Percentiles rank a stretch among this genome's conserved stretches.
These are phyloP conservation scores for Aspergillus sp. DNA, from an alignment of 2,329 filamentous ascomycete species.

Conservation along the genomic window DNA sequence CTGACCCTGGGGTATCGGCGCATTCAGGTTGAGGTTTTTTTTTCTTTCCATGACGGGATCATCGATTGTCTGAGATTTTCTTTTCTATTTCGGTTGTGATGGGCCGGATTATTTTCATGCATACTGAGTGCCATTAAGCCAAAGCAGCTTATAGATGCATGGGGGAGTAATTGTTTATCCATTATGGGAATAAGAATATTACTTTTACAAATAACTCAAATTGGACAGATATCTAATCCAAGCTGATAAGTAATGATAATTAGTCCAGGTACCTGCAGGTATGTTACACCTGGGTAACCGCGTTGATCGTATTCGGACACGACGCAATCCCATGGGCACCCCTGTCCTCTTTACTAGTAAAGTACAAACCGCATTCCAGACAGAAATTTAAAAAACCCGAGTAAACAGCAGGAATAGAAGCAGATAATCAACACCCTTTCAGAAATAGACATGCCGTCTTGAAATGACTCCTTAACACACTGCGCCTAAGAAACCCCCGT, in stretches of 20 bases:
- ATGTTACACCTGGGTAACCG: no score
- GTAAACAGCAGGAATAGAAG: neutral
- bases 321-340: no score
- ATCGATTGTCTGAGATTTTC: neutral
- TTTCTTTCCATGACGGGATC: neutral
- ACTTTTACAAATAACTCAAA: no score
- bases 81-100: neutral
- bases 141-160: neutral
- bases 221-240: no score
- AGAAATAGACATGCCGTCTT: neutral
- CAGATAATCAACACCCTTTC: neutral
- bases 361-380: neutral
- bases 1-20: conserved; percentile 21
- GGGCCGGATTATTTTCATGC: neutral
- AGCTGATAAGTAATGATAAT: no score
- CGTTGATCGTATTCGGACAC: no score
- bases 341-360: neutral
- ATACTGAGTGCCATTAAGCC: neutral
- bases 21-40: conserved; percentile 3
- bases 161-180: neutral
- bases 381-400: neutral
- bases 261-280: no score
- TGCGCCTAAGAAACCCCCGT: conserved; percentile 10
- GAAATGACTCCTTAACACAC: conserved; percentile 15
- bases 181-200: neutral